phyloP scores from a whole-genome alignment of 1,139 yeast genomes.

The Geotrichum australiense region DNA sequence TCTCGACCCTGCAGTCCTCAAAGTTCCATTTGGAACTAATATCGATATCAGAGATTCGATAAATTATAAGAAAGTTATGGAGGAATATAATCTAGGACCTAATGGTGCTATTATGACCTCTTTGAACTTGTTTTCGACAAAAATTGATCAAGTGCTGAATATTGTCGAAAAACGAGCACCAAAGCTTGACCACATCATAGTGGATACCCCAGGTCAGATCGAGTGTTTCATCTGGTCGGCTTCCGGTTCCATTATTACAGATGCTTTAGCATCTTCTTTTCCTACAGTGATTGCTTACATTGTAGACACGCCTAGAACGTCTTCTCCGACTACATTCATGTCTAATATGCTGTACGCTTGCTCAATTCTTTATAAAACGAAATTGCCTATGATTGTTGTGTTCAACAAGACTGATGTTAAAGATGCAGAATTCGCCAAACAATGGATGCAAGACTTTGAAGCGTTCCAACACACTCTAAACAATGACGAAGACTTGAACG shows the following conservation, averaged over 20 bases:
- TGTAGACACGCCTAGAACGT: slow-evolving; percentile 91
- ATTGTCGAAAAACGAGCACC: slow-evolving; percentile 77
- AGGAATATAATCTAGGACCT: slow-evolving; percentile 83
- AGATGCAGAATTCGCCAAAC: slow-evolving; percentile 79
- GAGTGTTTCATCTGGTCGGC: slow-evolving; percentile 93
- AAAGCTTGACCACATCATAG: slow-evolving; percentile 56
- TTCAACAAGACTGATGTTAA: slow-evolving; percentile 92
- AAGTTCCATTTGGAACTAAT: slow-evolving; percentile 87
- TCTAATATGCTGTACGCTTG: slow-evolving; percentile 98
- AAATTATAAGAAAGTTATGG: slow-evolving; percentile 94
- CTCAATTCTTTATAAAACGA: slow-evolving; percentile 90
- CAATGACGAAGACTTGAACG: slow-evolving; percentile 51
- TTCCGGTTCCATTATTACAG: slow-evolving; percentile 92
- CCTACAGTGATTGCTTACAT: slow-evolving; percentile 95
- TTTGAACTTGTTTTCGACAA: slow-evolving; percentile 83
- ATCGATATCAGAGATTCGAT: slow-evolving; percentile 96
- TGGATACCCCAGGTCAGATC: slow-evolving; percentile 98
- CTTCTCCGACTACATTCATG: slow-evolving; percentile 94
- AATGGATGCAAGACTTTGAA: slow-evolving; percentile 98
- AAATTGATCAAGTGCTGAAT: slow-evolving; percentile 88
- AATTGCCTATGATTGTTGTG: slow-evolving; percentile 93
- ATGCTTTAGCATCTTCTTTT: slow-evolving; percentile 90
- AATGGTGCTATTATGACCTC: slow-evolving; percentile 98
- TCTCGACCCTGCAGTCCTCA: slow-evolving; percentile 92
- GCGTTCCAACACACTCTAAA: slow-evolving; percentile 74